Evolutionary conservation across 2,329 filamentous ascomycete species (phyloP), one percentile per base, ranked within the genome.

Genomic region (Dactylonectria estremocensis): DNA sequence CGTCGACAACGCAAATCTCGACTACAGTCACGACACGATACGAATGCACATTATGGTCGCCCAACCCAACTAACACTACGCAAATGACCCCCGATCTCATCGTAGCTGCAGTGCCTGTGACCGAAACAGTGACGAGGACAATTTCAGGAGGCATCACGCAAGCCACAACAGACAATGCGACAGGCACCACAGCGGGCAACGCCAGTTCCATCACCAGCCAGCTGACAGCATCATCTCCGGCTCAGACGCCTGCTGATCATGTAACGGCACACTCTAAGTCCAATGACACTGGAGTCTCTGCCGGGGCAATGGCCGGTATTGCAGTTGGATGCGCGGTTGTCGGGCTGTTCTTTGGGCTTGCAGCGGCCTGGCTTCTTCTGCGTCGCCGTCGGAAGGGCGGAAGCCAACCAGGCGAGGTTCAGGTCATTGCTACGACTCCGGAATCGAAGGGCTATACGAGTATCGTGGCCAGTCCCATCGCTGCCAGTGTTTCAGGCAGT

Each of bases 291-390:
- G 52, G 63, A 18, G 22, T 76, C 3, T 37, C 61, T 9, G 65
- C 55, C 3, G 74, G 76, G 1, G 72, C 69, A 11, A 62, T 76
- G 20, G 77, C 72, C 5, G 80, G 80, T 5, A 66, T 74, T 46
- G 77, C 77, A 1, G 68, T 81, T 9, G 80, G 76, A 0, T 79
- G 79, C 43, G 24, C 73, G 24, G 2, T 77, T 6, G 74, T 59
- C 4, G 80, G 80, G 8, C 49, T 80, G 2, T 11, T 72, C 16
- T 48, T 79, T 8, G 77, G 78, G 4, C 18, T 75, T 1, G 16
- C 77, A 1, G 75, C 65, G 1, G 75, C 74, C 3, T 76, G 77
- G 43, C 54, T 80, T 5, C 58, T 82, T 2, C 56, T 79, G 14
- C 69, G 69, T 22, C 70, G 73, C 3, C 69, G 65, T 8, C 52